A percentile compares a stretch with the other conserved stretches of the same genome.
These are phyloP conservation scores for Nemophila menziesii DNA, from an alignment of 257 asterid species.

Conservation along the genomic window DNA sequence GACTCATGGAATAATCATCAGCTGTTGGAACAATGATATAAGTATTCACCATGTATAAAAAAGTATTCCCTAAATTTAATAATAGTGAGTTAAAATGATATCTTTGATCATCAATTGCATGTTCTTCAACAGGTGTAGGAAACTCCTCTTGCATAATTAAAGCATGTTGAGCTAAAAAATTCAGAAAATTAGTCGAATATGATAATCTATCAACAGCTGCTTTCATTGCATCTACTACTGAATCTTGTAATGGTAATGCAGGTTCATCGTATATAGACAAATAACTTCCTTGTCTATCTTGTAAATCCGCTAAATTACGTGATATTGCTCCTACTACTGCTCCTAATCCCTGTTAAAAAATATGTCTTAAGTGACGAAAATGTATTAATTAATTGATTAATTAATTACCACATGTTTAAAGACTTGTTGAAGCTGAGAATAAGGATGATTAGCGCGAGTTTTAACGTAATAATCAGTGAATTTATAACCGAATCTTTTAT, in stretches of 20 bases:
- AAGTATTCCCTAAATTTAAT: conserved; percentile 86
- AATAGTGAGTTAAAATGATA: conserved; percentile 90
- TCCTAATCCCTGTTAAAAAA: conserved; percentile 79
- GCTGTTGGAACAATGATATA: conserved; percentile 97
- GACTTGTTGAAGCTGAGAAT: conserved; percentile 96
- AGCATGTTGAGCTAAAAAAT: conserved; percentile 92
- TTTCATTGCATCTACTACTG: conserved; percentile 69
- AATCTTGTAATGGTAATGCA: conserved; percentile 75
- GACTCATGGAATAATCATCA: conserved; percentile 93
- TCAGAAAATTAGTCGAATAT: conserved; percentile 80
- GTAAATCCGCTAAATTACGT: conserved; percentile 90
- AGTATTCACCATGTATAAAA: conserved; percentile 95
- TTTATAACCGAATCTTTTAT: conserved; percentile 77
- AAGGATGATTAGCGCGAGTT: conserved; percentile 97
- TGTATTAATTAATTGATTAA: neutral
- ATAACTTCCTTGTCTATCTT: conserved; percentile 95
- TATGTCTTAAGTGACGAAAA: conserved; percentile 5
- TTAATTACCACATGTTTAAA: conserved; percentile 94
- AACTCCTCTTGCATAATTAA: conserved; percentile 93
- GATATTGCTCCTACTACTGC: conserved; percentile 99
- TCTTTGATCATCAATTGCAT: conserved; percentile 52
- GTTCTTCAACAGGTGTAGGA: conserved; percentile 56
- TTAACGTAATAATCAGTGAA: conserved; percentile 92
- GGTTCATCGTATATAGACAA: conserved; percentile 92
- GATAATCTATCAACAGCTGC: conserved; percentile 81